These are phyloP conservation scores for Alternaria ventricosa DNA, from an alignment of 2,329 filamentous ascomycete species.

Conservation along the genomic window DNA sequence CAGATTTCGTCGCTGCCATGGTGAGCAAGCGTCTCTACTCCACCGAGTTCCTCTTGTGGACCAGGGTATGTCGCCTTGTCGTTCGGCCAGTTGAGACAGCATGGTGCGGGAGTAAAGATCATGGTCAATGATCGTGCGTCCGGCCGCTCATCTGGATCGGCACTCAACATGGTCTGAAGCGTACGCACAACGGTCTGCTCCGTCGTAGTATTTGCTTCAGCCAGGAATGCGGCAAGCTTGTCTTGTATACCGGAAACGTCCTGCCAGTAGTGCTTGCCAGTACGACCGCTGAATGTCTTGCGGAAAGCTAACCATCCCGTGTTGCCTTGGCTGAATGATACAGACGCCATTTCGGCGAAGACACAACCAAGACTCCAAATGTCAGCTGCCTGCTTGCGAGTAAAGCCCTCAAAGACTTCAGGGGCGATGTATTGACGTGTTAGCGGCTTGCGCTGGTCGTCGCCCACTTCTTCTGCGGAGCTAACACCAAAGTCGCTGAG, in stretches of 20 bases:
- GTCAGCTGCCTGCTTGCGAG: slow-evolving; percentile 59
- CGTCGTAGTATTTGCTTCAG: slow-evolving; percentile 20
- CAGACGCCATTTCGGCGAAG: slow-evolving; percentile 85
- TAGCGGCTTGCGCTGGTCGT: slow-evolving; percentile 30
- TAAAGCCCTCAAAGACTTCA: slow-evolving; percentile 38
- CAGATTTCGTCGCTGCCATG: slow-evolving; percentile 25
- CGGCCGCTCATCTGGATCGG: slow-evolving; percentile 39
- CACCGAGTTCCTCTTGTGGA: slow-evolving; percentile 39
- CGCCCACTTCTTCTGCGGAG: slow-evolving; percentile 30
- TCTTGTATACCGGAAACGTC: slow-evolving; percentile 39
- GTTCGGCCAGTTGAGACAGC: slow-evolving; percentile 47
- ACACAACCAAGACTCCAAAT: slow-evolving; percentile 98
- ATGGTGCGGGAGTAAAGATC: slow-evolving; percentile 45
- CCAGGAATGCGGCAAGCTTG: slow-evolving; percentile 31
- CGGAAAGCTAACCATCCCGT: slow-evolving; percentile 34
- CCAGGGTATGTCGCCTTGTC: slow-evolving; percentile 41
- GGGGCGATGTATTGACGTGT: slow-evolving; percentile 47
- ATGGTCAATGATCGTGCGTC: slow-evolving; percentile 39
- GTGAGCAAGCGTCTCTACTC: slow-evolving; percentile 31
- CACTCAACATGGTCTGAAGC: slow-evolving; percentile 41
- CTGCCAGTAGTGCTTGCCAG: slow-evolving; percentile 47
- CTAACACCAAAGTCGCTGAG: slow-evolving; percentile 49
- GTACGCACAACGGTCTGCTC: slow-evolving; percentile 37
- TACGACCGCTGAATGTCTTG: slow-evolving; percentile 36
- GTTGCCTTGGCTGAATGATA: slow-evolving; percentile 32